These are phyloP conservation scores for Tolypocladium paradoxum DNA, from an alignment of 2,329 filamentous ascomycete species.

Conservation along the genomic window DNA sequence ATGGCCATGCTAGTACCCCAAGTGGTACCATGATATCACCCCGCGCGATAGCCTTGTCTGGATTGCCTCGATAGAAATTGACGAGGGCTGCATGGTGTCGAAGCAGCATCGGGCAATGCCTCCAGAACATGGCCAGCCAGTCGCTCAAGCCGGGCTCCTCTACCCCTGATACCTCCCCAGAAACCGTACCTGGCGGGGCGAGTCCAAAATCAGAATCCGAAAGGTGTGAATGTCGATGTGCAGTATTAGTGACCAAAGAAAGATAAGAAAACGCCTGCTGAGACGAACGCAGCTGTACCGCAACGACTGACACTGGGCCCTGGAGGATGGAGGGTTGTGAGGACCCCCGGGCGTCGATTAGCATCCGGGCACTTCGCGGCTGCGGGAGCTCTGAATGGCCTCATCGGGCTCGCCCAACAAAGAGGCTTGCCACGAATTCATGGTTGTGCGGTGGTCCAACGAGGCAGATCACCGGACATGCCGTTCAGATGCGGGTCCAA, in stretches of 20 bases:
- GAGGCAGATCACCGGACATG: constrained; percentile 25
- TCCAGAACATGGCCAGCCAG: background rate
- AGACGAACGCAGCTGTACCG: constrained; percentile 23
- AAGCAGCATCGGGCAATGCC: background rate
- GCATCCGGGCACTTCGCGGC: constrained; percentile 4
- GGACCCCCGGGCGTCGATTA: background rate
- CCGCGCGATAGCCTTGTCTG: background rate
- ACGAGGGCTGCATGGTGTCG: background rate
- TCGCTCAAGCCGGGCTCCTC: constrained; percentile 1
- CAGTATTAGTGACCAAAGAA: constrained; percentile 16
- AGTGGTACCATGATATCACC: background rate
- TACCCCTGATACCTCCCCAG: constrained; percentile 22
- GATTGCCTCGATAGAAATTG: background rate
- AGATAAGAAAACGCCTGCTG: constrained; percentile 17
- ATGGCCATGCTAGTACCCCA: background rate
- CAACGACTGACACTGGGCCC: constrained; percentile 20
- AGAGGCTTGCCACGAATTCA: background rate
- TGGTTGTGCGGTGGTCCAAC: constrained; percentile 6
- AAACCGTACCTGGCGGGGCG: constrained; percentile 17
- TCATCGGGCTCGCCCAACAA: background rate
- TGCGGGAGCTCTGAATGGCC: constrained; percentile 3
- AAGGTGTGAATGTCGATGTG: constrained; percentile 6
- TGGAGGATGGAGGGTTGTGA: background rate
- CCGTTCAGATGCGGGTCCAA: constrained; percentile 23
- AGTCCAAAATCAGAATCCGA: constrained; percentile 12